Evolutionary conservation across 202 grass and related monocot species (phyloP).

Genomic region (Panicum hallii): DNA sequence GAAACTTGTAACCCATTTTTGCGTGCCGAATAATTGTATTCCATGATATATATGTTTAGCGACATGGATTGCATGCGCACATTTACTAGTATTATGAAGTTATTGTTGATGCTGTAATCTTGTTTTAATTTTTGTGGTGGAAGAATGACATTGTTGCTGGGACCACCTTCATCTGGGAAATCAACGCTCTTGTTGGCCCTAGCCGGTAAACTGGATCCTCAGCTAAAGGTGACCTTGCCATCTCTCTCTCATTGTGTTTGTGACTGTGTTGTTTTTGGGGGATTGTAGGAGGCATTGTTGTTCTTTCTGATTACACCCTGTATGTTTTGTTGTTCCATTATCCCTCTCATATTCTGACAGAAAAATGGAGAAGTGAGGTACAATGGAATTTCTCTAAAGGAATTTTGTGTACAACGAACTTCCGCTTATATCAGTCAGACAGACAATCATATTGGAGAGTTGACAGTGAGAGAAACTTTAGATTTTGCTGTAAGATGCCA

Average conservation of each 20-base stretch:
- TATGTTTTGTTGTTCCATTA: background rate
- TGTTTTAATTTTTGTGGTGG: background rate
- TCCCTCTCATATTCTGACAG: slow-evolving; percentile 35
- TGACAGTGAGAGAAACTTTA: slow-evolving; percentile 79
- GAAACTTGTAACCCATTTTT: background rate
- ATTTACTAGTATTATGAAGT: background rate
- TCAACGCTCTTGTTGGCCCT: slow-evolving; percentile 63
- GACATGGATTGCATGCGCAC: background rate
- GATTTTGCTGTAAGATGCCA: slow-evolving; percentile 81
- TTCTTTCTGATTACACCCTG: background rate
- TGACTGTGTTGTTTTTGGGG: background rate
- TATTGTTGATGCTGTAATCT: background rate
- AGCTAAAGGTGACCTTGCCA: slow-evolving; percentile 57
- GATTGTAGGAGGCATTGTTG: no score
- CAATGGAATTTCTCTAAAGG: slow-evolving; percentile 56
- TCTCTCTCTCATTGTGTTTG: background rate
- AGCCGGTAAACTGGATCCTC: slow-evolving; percentile 69
- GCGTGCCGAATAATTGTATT: background rate
- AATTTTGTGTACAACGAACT: slow-evolving; percentile 75
- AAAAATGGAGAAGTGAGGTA: slow-evolving; percentile 65
- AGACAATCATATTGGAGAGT: slow-evolving; percentile 74
- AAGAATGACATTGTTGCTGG: slow-evolving; percentile 79
- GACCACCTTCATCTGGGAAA: slow-evolving; percentile 75
- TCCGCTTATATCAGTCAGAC: slow-evolving; percentile 81
- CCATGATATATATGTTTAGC: background rate